Conservation (phyloP, 2,329 filamentous ascomycete genomes). For the Simplicillium aogashimaense region DNA sequence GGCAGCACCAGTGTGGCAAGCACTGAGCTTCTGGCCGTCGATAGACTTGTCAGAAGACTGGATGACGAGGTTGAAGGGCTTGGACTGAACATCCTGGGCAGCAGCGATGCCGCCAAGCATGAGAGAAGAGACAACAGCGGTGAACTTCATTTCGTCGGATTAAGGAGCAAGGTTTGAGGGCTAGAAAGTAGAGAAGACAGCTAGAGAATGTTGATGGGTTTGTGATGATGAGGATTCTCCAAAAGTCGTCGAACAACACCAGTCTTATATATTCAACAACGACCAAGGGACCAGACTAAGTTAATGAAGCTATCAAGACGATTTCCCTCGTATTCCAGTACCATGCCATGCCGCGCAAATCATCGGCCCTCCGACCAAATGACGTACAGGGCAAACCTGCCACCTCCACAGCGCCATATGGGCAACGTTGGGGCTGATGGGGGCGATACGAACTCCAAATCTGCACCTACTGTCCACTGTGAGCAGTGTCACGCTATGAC, state of each 20-base stretch:
- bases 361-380: too few species aligned
- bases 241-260: too few species aligned
- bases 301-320: too few species aligned
- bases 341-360: too few species aligned
- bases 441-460: too few species aligned
- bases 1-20: conserved; percentile 12
- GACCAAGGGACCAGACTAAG: too few species aligned
- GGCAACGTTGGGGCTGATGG: too few species aligned
- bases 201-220: neutral
- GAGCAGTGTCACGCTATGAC: too few species aligned
- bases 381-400: too few species aligned
- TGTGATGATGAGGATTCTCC: neutral
- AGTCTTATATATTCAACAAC: neutral
- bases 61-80: conserved; percentile 12
- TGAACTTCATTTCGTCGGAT: conserved; percentile 7
- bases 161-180: neutral
- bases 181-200: neutral
- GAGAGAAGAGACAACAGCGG: conserved; percentile 2
- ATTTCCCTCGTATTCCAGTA: too few species aligned
- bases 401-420: too few species aligned
- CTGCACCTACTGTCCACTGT: too few species aligned
- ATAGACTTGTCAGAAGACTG: conserved; percentile 7
- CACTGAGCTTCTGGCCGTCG: conserved; percentile 7
- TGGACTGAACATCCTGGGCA: conserved; percentile 10
- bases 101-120: conserved; percentile 4